These are phyloP conservation scores for Circinella minor DNA, from an alignment of 371 early-diverging fungal species.

Conservation along the genomic window DNA sequence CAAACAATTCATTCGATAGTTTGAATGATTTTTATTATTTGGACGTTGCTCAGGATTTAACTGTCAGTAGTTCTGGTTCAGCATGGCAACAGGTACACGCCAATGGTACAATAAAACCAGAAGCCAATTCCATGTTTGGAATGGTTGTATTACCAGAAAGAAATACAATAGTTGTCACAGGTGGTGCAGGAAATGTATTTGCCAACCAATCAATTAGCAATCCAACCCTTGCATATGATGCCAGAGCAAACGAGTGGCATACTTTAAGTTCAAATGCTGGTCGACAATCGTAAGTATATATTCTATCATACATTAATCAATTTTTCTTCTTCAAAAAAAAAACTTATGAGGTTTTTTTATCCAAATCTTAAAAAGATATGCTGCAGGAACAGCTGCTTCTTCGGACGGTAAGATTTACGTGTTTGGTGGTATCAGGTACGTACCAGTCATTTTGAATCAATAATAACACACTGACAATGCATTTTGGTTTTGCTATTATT, in stretches of 20 bases:
- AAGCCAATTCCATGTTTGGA: slow-evolving; percentile 1
- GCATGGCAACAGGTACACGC: neutral
- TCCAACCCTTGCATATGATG: neutral
- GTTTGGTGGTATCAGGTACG: slow-evolving; percentile 4
- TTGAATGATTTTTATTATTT: neutral
- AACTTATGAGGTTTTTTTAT: neutral
- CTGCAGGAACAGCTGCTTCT: neutral
- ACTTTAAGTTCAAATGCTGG: neutral
- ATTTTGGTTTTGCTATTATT: too few relatives aligned
- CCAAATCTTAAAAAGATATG: neutral
- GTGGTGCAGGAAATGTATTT: slow-evolving; percentile 3
- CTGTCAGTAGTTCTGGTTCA: neutral
- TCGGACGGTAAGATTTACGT: neutral
- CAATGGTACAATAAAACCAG: neutral
- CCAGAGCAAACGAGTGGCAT: neutral
- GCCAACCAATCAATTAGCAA: neutral
- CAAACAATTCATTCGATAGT: neutral
- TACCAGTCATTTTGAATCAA: neutral
- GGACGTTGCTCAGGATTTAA: neutral
- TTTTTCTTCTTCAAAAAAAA: neutral
- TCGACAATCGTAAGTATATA: neutral
- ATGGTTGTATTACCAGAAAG: neutral
- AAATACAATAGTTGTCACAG: neutral
- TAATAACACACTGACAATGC: neutral
- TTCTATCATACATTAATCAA: too few relatives aligned